These are phyloP conservation scores for Quercus aquifolioides DNA, from an alignment of 306 rosid species.

Conservation along the genomic window DNA sequence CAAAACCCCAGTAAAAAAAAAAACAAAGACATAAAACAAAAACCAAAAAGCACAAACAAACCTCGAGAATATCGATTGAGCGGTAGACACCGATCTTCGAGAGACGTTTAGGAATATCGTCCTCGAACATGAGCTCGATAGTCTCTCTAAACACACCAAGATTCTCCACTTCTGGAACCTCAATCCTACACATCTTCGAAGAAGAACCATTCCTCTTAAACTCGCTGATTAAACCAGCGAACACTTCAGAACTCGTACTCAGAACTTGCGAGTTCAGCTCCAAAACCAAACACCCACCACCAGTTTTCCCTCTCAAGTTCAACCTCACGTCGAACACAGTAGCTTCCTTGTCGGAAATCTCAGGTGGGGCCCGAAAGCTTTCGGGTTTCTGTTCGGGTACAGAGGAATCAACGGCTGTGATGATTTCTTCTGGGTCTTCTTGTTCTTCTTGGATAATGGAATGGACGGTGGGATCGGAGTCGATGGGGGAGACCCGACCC, in stretches of 20 bases:
- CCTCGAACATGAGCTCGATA: slow-evolving; percentile 87
- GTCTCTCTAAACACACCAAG: slow-evolving; percentile 66
- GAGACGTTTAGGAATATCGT: slow-evolving; percentile 53
- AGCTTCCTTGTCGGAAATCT: slow-evolving; percentile 20
- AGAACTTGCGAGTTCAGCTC: slow-evolving; percentile 70
- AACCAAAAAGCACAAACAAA: slow-evolving; percentile 17
- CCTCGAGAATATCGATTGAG: slow-evolving; percentile 85
- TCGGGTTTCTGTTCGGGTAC: slow-evolving; percentile 30
- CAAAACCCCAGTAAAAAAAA: neutral
- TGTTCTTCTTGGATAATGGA: slow-evolving; percentile 1
- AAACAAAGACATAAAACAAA: neutral
- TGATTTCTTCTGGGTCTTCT: slow-evolving; percentile 25
- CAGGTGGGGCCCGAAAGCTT: slow-evolving; percentile 49
- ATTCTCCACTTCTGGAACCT: slow-evolving; percentile 82
- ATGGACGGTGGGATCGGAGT: slow-evolving; percentile 40
- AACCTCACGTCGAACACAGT: slow-evolving; percentile 64
- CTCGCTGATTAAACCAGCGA: slow-evolving; percentile 57
- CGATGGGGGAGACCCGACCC: slow-evolving; percentile 87
- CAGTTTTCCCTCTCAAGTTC: slow-evolving; percentile 72
- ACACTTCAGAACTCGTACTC: slow-evolving; percentile 71
- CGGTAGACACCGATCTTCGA: slow-evolving; percentile 63
- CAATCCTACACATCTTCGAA: slow-evolving; percentile 67
- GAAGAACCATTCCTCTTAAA: slow-evolving; percentile 26
- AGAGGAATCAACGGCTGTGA: slow-evolving; percentile 36
- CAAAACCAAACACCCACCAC: slow-evolving; percentile 68